These are phyloP conservation scores for Pholiota adiposa DNA, from an alignment of 1,284 basidiomycete genomes.

Conservation along the genomic window DNA sequence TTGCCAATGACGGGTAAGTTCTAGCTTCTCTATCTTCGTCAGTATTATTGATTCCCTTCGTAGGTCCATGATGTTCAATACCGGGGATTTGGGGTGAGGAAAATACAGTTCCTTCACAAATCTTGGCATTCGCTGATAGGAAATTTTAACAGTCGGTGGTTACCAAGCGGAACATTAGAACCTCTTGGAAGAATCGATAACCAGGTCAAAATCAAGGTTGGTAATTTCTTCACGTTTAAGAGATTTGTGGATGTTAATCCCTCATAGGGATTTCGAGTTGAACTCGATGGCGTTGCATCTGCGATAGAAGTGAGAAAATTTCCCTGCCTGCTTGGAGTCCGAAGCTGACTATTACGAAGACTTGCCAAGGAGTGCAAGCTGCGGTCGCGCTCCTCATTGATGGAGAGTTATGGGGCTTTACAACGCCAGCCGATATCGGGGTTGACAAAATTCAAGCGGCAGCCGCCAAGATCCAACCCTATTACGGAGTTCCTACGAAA, in stretches of 20 bases:
- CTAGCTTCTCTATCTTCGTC: constrained; percentile 3
- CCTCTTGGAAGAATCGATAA: constrained; percentile 62
- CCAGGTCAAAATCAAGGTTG: constrained; percentile 57
- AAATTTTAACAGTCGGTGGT: constrained; percentile 44
- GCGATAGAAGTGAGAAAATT: constrained; percentile 53
- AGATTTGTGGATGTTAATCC: neutral
- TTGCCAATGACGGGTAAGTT: constrained; percentile 51
- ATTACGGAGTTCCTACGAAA: constrained; percentile 60
- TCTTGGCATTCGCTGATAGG: neutral
- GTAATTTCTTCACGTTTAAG: neutral
- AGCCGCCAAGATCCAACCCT: constrained; percentile 54
- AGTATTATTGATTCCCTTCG: constrained; percentile 3
- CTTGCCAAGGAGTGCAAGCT: constrained; percentile 45
- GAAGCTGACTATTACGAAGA: constrained; percentile 32
- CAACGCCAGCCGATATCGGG: constrained; percentile 46
- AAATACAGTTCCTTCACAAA: neutral
- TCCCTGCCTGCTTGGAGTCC: constrained; percentile 12
- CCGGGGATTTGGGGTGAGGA: constrained; percentile 56
- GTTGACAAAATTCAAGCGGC: constrained; percentile 46
- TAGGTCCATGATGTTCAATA: constrained; percentile 63
- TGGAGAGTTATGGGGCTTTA: constrained; percentile 58
- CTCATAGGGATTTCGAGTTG: constrained; percentile 59
- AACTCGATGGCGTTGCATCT: constrained; percentile 61
- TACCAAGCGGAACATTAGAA: constrained; percentile 53
- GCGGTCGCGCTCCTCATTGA: constrained; percentile 57